phyloP scores from a whole-genome alignment of 2,329 filamentous ascomycete species.

The Microdochium paspali region DNA sequence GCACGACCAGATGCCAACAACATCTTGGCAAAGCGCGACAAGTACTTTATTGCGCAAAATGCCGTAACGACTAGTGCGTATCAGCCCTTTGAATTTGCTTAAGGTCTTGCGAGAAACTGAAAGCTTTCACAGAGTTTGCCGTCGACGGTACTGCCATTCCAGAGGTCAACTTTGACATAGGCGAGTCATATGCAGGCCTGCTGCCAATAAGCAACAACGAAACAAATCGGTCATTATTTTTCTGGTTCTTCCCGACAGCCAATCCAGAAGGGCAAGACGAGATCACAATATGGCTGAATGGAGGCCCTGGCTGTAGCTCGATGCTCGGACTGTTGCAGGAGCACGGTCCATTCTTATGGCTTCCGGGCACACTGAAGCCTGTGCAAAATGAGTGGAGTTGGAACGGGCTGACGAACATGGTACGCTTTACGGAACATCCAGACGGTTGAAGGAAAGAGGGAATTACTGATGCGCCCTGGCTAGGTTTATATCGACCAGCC shows the following conservation, averaged over 20 bases:
- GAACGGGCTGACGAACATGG: slow-evolving; percentile 66
- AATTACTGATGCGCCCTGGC: no score
- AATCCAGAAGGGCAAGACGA: slow-evolving; percentile 34
- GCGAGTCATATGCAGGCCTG: slow-evolving; percentile 55
- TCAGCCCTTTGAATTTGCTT: no score
- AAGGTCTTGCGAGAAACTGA: no score
- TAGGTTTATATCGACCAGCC: slow-evolving; percentile 62
- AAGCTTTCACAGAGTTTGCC: slow-evolving; percentile 30
- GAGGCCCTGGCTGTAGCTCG: slow-evolving; percentile 46
- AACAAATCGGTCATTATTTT: slow-evolving; percentile 47
- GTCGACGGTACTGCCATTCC: slow-evolving; percentile 58
- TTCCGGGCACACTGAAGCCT: slow-evolving; percentile 58
- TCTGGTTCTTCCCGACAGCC: slow-evolving; percentile 47
- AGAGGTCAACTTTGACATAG: slow-evolving; percentile 59
- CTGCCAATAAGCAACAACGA: slow-evolving; percentile 43
- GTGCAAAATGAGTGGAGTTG: slow-evolving; percentile 62
- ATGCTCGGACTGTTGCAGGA: slow-evolving; percentile 65
- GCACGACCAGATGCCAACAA: no score
- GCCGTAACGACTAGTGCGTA: no score
- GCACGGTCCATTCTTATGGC: slow-evolving; percentile 66
- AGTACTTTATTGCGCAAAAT: no score
- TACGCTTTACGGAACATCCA: no score
- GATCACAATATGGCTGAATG: slow-evolving; percentile 44
- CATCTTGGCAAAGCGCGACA: no score
- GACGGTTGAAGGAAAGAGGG: no score